These are phyloP conservation scores for Quercus lobata DNA, from an alignment of 331 rosid genomes.

Conservation along the genomic window DNA sequence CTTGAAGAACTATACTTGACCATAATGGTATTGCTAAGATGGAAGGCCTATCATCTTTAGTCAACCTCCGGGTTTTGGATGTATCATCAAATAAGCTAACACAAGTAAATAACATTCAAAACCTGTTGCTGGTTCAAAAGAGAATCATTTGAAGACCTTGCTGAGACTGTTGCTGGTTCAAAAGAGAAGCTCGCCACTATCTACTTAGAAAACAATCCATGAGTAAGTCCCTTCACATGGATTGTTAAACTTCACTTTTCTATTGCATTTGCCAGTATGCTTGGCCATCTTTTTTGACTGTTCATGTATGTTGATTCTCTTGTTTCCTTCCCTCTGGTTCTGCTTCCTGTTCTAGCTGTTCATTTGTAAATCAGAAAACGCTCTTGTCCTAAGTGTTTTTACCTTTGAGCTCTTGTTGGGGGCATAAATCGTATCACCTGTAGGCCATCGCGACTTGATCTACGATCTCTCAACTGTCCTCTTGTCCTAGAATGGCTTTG, in stretches of 20 bases:
- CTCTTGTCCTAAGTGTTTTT: neutral
- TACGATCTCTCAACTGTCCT: neutral
- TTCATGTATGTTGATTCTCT: too few species aligned
- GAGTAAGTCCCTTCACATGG: too few species aligned
- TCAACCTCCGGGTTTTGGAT: too few species aligned
- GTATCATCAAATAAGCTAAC: too few species aligned
- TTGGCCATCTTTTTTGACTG: too few species aligned
- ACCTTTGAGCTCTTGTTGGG: neutral
- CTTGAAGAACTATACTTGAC: conserved; percentile 85
- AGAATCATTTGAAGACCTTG: conserved; percentile 57
- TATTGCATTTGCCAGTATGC: too few species aligned
- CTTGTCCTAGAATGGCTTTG: neutral
- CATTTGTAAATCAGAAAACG: neutral
- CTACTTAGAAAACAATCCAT: conserved; percentile 84
- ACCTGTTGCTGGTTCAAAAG: conserved; percentile 58
- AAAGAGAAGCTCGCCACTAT: conserved; percentile 73
- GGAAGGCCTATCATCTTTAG: conserved; percentile 64
- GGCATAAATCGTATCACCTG: neutral
- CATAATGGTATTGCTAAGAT: conserved; percentile 94
- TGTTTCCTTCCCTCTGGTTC: too few species aligned
- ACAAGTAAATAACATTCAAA: neutral
- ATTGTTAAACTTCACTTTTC: too few species aligned
- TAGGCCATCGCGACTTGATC: neutral
- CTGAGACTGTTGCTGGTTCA: conserved; percentile 72
- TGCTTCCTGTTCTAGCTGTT: neutral